Evolutionary conservation across 2,329 filamentous ascomycete species (phyloP), one percentile per base, ranked within the genome.

Genomic region (Calonectria ilicicola): DNA sequence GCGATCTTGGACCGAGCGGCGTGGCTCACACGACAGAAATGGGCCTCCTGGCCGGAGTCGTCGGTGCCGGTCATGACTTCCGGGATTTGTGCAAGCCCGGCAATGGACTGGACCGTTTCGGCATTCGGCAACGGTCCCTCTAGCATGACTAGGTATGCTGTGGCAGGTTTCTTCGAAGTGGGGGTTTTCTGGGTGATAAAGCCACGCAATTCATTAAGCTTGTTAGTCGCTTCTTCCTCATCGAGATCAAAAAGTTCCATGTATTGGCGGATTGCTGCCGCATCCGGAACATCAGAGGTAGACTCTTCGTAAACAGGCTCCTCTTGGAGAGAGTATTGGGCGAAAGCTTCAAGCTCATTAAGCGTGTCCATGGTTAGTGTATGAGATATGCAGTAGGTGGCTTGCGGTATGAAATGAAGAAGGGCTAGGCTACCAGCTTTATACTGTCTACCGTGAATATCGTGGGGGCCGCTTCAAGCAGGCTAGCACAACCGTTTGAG

Each of bases 61-160:
- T 72, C 65, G 60, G 69, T 72, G 42, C 72, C 69, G 60, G 32
- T 69, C 29, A 72, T 49, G n/a, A 65, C 47, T 69, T 74, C 69
- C 23, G 65, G 56, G 19, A 35, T 40, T 5, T 71, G 64, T 21
- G 21, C 23, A 12, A 74, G 47, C 17, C 51, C 64, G 60, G 68
- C 65, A 14, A 74, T 62, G 17, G 60, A 44, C 65, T 63, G 40
- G 17, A 72, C 38, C 12, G 44, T 56, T 53, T 62, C 29, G 49
- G 65, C 64, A 62, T 71, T 58, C 19, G 40, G 38, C 10, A 73
- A 32, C 4, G 40, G 14, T 14, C 64, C 64, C 56, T 68, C 56
- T 9, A 73, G n/a, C 42, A 47, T 67, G 23, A 73, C 68, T 12
- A 71, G 68, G 29, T 71, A 73, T 10, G 72, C 69, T n/a, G 60